Evolutionary conservation across 1,139 yeast genomes (phyloP).

Genomic region (Sugiyamaella paludigena): DNA sequence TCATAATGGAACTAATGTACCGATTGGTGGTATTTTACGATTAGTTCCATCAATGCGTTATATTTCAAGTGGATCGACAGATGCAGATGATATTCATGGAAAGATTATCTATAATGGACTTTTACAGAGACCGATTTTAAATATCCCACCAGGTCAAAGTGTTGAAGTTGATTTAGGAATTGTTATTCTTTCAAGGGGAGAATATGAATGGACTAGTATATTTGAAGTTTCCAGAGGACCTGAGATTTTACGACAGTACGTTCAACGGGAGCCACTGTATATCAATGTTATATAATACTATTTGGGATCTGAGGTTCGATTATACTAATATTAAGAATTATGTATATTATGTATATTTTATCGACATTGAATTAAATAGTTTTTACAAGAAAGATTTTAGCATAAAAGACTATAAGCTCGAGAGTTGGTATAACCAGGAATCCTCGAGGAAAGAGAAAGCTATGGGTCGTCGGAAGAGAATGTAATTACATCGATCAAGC

Average conservation of each 20-base stretch:
- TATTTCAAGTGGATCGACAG: conserved; percentile 17
- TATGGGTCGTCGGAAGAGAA: no score
- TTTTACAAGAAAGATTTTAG: no score
- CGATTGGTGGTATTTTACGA: conserved; percentile 58
- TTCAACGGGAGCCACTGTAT: conserved; percentile 38
- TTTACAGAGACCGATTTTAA: conserved; percentile 52
- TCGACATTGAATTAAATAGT: not conserved
- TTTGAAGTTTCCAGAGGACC: conserved; percentile 46
- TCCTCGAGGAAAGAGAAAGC: no score
- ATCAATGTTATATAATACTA: conserved; percentile 31
- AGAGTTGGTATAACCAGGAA: no score
- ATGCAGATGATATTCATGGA: conserved; percentile 28
- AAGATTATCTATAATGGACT: conserved; percentile 54
- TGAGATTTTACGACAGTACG: conserved; percentile 29
- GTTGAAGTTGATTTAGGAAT: conserved; percentile 50
- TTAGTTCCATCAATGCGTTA: conserved; percentile 55
- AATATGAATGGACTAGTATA: conserved; percentile 74
- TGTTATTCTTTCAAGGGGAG: conserved; percentile 65
- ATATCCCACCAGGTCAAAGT: conserved; percentile 46
- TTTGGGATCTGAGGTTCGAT: no score
- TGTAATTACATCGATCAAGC: no score
- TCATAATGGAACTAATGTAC: conserved; percentile 29
- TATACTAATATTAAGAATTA: not conserved
- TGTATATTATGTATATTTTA: not conserved
- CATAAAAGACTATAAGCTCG: no score